These are phyloP conservation scores for Cinnamomum chago DNA, from an alignment of 164 flowering plant genomes.

Conservation along the genomic window DNA sequence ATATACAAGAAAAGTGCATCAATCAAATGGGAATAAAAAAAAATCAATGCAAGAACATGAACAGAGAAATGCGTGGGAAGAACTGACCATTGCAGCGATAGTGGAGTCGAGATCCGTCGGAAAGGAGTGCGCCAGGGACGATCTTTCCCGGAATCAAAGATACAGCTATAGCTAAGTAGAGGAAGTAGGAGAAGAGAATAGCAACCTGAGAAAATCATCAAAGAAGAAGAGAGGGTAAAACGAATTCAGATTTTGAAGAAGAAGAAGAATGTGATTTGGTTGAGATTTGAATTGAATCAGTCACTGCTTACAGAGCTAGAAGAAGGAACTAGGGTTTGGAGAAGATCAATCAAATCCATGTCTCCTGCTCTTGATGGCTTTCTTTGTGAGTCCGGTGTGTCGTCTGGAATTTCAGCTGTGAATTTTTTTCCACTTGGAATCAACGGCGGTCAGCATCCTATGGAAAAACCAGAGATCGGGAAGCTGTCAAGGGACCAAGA, in stretches of 20 bases:
- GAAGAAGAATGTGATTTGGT: not conserved
- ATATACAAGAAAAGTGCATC: not conserved
- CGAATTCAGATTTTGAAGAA: not conserved
- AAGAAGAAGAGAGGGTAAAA: not conserved
- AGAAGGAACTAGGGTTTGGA: constrained; percentile 49
- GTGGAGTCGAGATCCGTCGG: constrained; percentile 68
- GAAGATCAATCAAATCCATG: constrained; percentile 14
- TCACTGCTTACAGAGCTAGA: constrained; percentile 47
- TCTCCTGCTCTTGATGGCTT: not conserved
- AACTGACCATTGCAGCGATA: constrained; percentile 83
- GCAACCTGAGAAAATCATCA: constrained; percentile 32
- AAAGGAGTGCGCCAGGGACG: constrained; percentile 57
- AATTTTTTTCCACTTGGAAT: too few relatives aligned
- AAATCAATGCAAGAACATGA: not conserved
- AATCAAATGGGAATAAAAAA: too few relatives aligned
- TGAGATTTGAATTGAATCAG: not conserved
- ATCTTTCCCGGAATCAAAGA: constrained; percentile 70
- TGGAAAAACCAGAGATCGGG: too few relatives aligned
- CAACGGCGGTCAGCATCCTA: too few relatives aligned
- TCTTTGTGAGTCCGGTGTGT: not conserved
- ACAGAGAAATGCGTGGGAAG: not conserved
- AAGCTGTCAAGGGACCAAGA: too few relatives aligned
- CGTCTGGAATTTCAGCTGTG: too few relatives aligned
- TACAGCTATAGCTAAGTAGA: constrained; percentile 63
- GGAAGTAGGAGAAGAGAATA: constrained; percentile 45